These are phyloP conservation scores for Apiospora marii DNA, from an alignment of 2,329 filamentous ascomycete genomes.

Conservation along the genomic window DNA sequence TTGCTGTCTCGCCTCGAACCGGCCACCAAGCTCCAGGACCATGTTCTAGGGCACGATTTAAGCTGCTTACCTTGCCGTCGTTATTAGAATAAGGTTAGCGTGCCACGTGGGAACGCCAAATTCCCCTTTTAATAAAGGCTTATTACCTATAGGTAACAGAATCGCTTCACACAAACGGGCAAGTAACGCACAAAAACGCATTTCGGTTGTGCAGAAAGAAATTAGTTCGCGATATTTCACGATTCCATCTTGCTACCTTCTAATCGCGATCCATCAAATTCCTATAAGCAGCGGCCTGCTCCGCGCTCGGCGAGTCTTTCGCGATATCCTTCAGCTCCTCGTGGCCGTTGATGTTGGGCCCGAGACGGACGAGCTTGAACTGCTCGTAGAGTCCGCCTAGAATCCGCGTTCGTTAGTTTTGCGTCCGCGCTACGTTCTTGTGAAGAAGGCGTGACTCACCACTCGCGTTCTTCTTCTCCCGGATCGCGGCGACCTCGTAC, in stretches of 20 bases:
- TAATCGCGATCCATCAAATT: not conserved
- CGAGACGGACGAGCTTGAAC: conserved; percentile 23
- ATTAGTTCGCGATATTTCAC: not conserved
- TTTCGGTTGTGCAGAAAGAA: not conserved
- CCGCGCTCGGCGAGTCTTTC: not conserved
- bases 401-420: not conserved
- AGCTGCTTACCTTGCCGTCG: not conserved
- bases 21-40: too few relatives aligned
- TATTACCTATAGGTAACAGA: not conserved
- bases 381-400: conserved; percentile 25
- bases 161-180: not conserved
- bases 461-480: conserved; percentile 31
- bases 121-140: not conserved
- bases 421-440: not conserved
- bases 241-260: not conserved
- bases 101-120: too few relatives aligned
- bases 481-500: conserved; percentile 32
- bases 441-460: conserved; percentile 28
- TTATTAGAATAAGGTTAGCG: not conserved
- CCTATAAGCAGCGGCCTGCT: not conserved
- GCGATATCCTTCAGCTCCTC: not conserved
- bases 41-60: not conserved
- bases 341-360: not conserved
- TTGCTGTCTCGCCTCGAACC: not conserved
- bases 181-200: not conserved